Conservation (phyloP, 768 basidiomycete species). For the Suillus paluster region DNA sequence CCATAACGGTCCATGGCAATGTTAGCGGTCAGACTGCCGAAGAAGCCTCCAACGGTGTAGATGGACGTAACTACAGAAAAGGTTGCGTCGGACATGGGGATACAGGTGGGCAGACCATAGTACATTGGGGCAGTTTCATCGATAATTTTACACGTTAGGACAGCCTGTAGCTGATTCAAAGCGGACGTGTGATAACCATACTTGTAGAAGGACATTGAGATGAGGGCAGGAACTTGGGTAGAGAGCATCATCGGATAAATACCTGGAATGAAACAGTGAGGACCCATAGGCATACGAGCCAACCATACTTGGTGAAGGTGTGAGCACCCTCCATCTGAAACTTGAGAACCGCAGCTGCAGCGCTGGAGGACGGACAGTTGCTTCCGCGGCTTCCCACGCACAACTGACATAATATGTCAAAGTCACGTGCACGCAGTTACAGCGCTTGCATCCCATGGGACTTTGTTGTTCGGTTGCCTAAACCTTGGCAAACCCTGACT, state of each 20-base stretch:
- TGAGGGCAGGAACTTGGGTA: neutral
- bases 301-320: conserved; percentile 64
- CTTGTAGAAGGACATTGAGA: conserved; percentile 33
- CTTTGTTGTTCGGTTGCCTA: no score
- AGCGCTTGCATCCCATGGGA: no score
- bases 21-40: conserved; percentile 74
- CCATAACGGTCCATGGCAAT: conserved; percentile 72
- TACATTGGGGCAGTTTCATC: conserved; percentile 18
- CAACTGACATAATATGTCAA: neutral
- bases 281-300: conserved; percentile 70
- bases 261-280: conserved; percentile 63
- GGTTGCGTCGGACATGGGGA: conserved; percentile 73
- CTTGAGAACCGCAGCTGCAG: neutral
- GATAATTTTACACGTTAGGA: conserved; percentile 67
- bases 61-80: conserved; percentile 86
- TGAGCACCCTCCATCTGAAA: conserved; percentile 19
- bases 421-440: neutral
- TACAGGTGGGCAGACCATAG: conserved; percentile 68
- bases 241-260: conserved; percentile 14
- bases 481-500: no score
- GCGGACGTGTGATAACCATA: conserved; percentile 95
- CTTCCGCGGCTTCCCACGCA: neutral
- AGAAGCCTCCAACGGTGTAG: conserved; percentile 87
- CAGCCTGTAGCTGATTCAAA: conserved; percentile 85
- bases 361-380: neutral